Evolutionary conservation across 768 basidiomycete genomes (phyloP).

Genomic region (Brasilioporus rufonigricans): DNA sequence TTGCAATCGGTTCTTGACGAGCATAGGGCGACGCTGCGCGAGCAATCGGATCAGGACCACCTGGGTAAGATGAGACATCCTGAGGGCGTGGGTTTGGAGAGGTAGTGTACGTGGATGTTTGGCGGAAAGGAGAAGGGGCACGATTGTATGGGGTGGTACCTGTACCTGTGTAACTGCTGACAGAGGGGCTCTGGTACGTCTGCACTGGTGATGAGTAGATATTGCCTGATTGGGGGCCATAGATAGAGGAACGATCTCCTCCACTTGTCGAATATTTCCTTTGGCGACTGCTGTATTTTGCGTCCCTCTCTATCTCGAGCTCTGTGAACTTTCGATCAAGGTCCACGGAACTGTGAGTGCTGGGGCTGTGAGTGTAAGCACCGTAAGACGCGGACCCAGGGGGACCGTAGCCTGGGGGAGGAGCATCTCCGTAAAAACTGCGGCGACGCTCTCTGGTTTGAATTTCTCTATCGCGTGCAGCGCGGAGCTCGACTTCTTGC

Average conservation of each 20-base stretch:
- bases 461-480: constrained; percentile 57
- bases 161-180: constrained; percentile 31
- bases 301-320: constrained; percentile 33
- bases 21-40: constrained; percentile 36
- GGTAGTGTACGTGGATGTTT: constrained; percentile 28
- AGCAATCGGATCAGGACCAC: constrained; percentile 33
- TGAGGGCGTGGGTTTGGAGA: constrained; percentile 52
- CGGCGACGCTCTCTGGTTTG: constrained; percentile 50
- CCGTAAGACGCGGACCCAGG: constrained; percentile 25
- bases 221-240: constrained; percentile 12
- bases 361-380: constrained; percentile 27
- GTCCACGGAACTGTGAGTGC: constrained; percentile 22
- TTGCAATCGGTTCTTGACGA: constrained; percentile 30
- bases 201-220: constrained; percentile 31
- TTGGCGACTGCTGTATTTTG: constrained; percentile 34
- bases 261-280: constrained; percentile 47
- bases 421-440: constrained; percentile 45
- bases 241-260: constrained; percentile 27
- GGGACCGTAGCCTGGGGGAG: constrained; percentile 28
- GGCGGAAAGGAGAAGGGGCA: constrained; percentile 35
- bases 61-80: constrained; percentile 43
- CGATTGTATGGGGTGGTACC: constrained; percentile 29
- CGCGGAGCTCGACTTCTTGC: constrained; percentile 53
- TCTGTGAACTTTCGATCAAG: constrained; percentile 40
- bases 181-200: constrained; percentile 18